Percentiles rank a stretch among this genome's conserved stretches.
Evolutionary conservation across 192 early-diverging fungal genomes (phyloP).

Genomic region (Coemansia sp.): DNA sequence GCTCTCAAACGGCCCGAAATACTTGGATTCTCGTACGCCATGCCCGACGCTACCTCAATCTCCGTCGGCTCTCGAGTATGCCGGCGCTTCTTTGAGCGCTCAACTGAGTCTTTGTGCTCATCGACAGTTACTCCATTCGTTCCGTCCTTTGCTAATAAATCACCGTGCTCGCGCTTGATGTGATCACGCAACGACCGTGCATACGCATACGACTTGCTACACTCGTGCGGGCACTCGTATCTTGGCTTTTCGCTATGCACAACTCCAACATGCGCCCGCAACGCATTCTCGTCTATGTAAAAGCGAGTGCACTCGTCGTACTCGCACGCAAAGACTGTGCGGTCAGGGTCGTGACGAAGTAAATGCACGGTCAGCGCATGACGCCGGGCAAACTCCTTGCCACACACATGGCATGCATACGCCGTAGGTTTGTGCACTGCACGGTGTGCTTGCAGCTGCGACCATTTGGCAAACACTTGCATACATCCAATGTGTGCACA

Average conservation of each 20-base stretch:
- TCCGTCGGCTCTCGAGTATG: slow-evolving; percentile 9
- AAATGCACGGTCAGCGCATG: slow-evolving; percentile 31
- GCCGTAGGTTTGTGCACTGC: slow-evolving; percentile 21
- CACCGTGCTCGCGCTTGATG: background rate
- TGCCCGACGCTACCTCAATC: slow-evolving; percentile 42
- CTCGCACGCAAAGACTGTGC: slow-evolving; percentile 30
- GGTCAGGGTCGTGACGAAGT: slow-evolving; percentile 35
- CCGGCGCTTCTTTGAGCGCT: background rate
- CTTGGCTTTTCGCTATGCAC: slow-evolving; percentile 31
- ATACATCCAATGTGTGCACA: slow-evolving; percentile 30
- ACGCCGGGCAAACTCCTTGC: slow-evolving; percentile 23
- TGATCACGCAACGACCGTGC: slow-evolving; percentile 32
- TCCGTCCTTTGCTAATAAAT: background rate
- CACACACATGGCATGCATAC: slow-evolving; percentile 34
- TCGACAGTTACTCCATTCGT: background rate
- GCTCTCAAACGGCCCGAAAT: slow-evolving; percentile 29
- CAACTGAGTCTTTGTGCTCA: background rate
- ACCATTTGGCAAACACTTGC: slow-evolving; percentile 47
- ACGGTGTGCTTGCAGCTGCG: slow-evolving; percentile 49
- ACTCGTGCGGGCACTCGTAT: slow-evolving; percentile 27
- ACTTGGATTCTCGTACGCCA: slow-evolving; percentile 40
- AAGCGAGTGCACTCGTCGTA: slow-evolving; percentile 42
- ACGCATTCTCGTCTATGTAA: slow-evolving; percentile 32
- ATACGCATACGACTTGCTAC: slow-evolving; percentile 32
- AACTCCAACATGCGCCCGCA: slow-evolving; percentile 27